phyloP scores from a whole-genome alignment of 192 early-diverging fungal genomes.

The Coemansia sp. region DNA sequence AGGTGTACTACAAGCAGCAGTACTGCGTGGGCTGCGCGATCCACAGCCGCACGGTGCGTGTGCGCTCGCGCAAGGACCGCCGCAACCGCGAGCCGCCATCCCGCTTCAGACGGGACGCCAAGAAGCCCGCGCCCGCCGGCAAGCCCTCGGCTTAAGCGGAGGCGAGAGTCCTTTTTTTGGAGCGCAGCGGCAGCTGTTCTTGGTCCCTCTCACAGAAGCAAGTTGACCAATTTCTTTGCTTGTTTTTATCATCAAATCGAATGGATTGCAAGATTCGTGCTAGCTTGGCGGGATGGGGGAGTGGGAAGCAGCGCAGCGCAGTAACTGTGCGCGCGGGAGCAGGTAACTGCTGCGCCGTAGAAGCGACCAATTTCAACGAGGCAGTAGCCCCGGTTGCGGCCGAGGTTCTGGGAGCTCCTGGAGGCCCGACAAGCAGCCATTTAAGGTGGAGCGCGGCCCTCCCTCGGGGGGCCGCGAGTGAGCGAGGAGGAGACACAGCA shows the following conservation, averaged over 20 bases:
- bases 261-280: background rate
- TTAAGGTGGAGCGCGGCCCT: no score
- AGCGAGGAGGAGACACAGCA: no score
- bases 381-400: no score
- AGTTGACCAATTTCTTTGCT: no score
- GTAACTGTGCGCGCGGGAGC: no score
- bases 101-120: conserved; percentile 75
- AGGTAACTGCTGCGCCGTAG: no score
- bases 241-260: background rate
- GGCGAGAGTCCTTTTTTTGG: background rate
- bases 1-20: conserved; percentile 98
- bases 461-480: no score
- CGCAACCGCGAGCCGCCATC: conserved; percentile 90
- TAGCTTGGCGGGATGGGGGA: background rate
- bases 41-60: conserved; percentile 90
- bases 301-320: background rate
- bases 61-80: conserved; percentile 84
- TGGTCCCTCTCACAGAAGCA: background rate
- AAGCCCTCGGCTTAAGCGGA: conserved; percentile 33
- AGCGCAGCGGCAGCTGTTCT: background rate
- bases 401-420: no score
- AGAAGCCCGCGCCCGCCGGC: conserved; percentile 50
- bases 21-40: conserved; percentile 94
- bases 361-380: no score
- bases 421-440: no score